Conservation (phyloP, 2,329 filamentous ascomycete species). For the Moelleriella libera region DNA sequence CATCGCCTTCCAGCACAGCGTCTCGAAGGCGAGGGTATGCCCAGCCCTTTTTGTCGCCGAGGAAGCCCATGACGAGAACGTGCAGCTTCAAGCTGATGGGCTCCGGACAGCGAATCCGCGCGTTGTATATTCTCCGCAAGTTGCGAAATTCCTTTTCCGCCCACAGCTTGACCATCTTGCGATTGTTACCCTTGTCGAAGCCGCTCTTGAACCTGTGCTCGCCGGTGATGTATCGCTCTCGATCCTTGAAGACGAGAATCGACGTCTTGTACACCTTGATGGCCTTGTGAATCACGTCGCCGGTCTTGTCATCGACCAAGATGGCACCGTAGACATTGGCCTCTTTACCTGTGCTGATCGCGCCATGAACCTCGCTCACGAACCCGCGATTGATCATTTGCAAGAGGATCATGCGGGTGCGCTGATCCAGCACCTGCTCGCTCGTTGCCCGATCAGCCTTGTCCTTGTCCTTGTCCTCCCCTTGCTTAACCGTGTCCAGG, state of each 20-base stretch:
- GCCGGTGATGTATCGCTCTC: conserved; percentile 88
- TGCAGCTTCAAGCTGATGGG: conserved; percentile 84
- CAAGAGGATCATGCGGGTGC: conserved; percentile 87
- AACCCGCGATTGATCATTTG: conserved; percentile 91
- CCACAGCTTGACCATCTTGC: conserved; percentile 97
- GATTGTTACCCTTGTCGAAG: conserved; percentile 87
- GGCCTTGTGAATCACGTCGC: conserved; percentile 56
- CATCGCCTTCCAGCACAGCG: conserved; percentile 56
- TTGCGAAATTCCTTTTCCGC: conserved; percentile 98
- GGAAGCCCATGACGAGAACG: conserved; percentile 86
- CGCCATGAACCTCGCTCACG: conserved; percentile 85
- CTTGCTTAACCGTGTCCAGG: conserved; percentile 50
- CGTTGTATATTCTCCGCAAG: conserved; percentile 65
- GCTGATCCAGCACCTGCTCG: conserved; percentile 86
- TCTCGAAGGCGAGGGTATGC: conserved; percentile 83
- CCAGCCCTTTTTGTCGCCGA: conserved; percentile 76
- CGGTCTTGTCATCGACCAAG: conserved; percentile 38
- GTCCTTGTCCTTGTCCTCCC: conserved; percentile 52
- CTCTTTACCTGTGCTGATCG: conserved; percentile 92
- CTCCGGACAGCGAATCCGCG: conserved; percentile 82
- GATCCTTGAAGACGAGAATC: conserved; percentile 94
- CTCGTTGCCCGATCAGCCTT: conserved; percentile 87
- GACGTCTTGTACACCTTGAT: conserved; percentile 99
- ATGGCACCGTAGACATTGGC: conserved; percentile 95
- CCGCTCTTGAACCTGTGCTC: conserved; percentile 85